A percentile compares a stretch with the other conserved stretches of the same genome.
These are phyloP conservation scores for Botrytis sinoallii DNA, from an alignment of 2,329 filamentous ascomycete genomes.

Conservation along the genomic window DNA sequence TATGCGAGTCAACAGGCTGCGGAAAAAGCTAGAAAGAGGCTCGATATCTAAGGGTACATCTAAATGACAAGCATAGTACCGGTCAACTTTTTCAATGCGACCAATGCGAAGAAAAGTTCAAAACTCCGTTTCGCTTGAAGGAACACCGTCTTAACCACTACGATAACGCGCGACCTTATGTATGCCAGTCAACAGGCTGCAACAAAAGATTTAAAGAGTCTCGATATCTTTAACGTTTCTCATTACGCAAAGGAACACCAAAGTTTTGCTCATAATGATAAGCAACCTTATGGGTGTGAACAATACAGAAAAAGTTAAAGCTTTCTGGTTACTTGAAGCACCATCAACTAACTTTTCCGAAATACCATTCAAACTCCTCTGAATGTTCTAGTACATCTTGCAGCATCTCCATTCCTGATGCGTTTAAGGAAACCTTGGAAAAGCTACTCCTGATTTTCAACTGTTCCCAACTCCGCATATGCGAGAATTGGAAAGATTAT, in stretches of 20 bases:
- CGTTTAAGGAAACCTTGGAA: background rate
- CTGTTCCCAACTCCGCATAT: background rate
- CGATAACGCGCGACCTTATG: too few species aligned
- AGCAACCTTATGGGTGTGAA: background rate
- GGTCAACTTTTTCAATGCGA: background rate
- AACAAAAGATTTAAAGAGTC: background rate
- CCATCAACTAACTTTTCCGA: background rate
- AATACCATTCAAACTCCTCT: background rate
- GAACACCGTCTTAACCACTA: background rate
- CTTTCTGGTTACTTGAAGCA: background rate
- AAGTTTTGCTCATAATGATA: background rate
- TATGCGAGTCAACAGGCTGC: background rate
- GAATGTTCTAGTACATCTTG: background rate
- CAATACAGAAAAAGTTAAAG: background rate
- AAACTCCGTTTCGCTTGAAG: background rate
- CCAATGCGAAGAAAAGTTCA: background rate
- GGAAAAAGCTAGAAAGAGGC: background rate
- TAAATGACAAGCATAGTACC: background rate
- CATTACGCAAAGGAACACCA: background rate
- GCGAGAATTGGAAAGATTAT: background rate
- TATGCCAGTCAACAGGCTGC: too few species aligned
- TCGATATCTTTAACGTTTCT: background rate
- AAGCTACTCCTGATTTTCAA: background rate
- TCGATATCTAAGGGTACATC: background rate
- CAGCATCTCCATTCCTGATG: background rate